Percentiles rank a stretch among this genome's conserved stretches.
Conservation (phyloP, 106 monocot genomes). For the Triglochin maritima region DNA sequence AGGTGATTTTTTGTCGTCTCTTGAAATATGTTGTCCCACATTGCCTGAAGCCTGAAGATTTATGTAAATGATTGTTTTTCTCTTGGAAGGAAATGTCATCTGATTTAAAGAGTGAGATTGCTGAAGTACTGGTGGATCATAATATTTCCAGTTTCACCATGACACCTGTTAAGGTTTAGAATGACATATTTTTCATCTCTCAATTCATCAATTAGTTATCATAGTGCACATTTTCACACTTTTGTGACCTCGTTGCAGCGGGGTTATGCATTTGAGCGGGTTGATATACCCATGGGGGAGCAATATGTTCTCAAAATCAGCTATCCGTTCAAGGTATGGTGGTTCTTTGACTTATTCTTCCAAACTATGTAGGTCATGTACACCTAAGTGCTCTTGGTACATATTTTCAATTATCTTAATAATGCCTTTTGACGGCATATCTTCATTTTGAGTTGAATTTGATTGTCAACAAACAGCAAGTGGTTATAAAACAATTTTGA, state of each 20-base stretch:
- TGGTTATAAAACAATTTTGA: no score
- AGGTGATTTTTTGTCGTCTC: slow-evolving; percentile 6
- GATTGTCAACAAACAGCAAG: no score
- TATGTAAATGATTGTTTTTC: neutral
- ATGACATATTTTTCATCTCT: neutral
- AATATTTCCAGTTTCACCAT: slow-evolving; percentile 77
- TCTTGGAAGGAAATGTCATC: slow-evolving; percentile 63
- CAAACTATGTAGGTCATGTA: no score
- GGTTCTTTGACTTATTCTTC: neutral
- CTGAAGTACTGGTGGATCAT: slow-evolving; percentile 47
- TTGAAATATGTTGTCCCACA: neutral
- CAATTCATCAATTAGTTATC: neutral
- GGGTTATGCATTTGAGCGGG: slow-evolving; percentile 79
- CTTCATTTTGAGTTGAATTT: no score
- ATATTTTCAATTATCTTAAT: no score
- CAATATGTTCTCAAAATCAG: slow-evolving; percentile 84
- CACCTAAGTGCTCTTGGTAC: no score
- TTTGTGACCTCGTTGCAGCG: slow-evolving; percentile 31
- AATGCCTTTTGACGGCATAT: no score
- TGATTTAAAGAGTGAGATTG: slow-evolving; percentile 66
- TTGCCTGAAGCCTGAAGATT: neutral
- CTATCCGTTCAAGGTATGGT: slow-evolving; percentile 82
- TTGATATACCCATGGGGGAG: slow-evolving; percentile 65
- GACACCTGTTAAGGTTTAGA: slow-evolving; percentile 78
- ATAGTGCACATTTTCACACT: neutral